Conservation (phyloP, 78 protist species). For the Reticulomyxa filosa region DNA sequence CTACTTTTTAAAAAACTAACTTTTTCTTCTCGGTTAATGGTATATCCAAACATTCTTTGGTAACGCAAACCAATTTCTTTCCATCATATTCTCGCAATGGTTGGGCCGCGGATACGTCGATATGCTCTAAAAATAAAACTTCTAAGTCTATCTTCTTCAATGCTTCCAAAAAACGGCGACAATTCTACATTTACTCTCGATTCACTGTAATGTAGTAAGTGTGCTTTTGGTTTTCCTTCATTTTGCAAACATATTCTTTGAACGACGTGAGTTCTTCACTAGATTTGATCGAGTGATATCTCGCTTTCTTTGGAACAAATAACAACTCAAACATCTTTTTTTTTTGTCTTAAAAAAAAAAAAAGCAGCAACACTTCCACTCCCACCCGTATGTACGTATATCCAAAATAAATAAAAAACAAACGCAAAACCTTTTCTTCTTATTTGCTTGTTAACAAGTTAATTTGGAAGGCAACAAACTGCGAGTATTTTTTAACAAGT, state of each 20-base stretch:
- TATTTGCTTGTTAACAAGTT: constrained; percentile 50
- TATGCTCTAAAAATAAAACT: constrained; percentile 97
- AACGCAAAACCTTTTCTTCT: constrained; percentile 45
- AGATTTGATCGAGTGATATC: constrained; percentile 77
- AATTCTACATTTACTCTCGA: constrained; percentile 45
- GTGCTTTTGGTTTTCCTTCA: constrained; percentile 92
- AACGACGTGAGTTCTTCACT: constrained; percentile 62
- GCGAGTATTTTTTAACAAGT: constrained; percentile 95
- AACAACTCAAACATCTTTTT: no score
- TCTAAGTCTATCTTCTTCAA: constrained; percentile 45
- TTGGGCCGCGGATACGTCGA: constrained; percentile 96
- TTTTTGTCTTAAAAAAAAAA: no score
- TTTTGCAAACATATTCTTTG: constrained; percentile 88
- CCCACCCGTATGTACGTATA: no score
- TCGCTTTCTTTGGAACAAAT: no score
- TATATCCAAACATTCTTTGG: constrained; percentile 93
- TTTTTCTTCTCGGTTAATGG: constrained; percentile 78
- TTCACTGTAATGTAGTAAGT: constrained; percentile 99
- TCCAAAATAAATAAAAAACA: no score
- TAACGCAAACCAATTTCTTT: constrained; percentile 87
- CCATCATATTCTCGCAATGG: constrained; percentile 94
- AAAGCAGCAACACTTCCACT: no score
- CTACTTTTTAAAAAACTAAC: no score
- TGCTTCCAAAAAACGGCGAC: constrained; percentile 59
- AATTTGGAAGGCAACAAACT: constrained; percentile 97